Base-by-base conservation (phyloP, 352 stramenopile genomes). In the Pythium aphanidermatum region DNA sequence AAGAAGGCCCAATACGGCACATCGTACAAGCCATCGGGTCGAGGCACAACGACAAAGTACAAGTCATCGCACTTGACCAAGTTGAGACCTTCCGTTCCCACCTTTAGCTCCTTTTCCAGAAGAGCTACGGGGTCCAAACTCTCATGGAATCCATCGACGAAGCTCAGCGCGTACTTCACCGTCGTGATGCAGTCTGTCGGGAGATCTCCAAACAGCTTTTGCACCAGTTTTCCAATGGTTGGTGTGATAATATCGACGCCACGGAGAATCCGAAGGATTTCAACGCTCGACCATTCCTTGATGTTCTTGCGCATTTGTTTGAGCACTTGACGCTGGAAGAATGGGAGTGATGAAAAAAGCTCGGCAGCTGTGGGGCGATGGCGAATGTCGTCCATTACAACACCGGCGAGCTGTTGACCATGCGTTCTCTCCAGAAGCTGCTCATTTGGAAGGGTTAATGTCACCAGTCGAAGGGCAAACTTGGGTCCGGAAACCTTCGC, bases 1-100 rank as follows among this genome's bases (percentile, higher is more conserved):
- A 92, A 86, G 45, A 68, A 90, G 4, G 83, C 80, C 83, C 83
- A 95, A 52, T 79, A 95, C 12, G 71, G 74, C 20, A 93, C 85
- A 10, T 74, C 56, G 50, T 75, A 70, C 3, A 19, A 51, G 4
- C 11, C 20, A 2, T 53, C 37, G 2, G 36, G 31, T 2, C 24
- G 9, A 11, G 23, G 37, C 13, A 25, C 12, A 3, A 87, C 62
- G 4, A 95, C 76, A 42, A 91, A 95, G 34, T 84, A 92, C 25
- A 86, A 49, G 1, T 50, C 68, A 26, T 81, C 73, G 27, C 69
- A 86, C 8, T 73, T 37, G 30, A 83, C 54, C 19, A 94, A 58
- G 8, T 58, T 59, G 2, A 88, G 54, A 14, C 63, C 53, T 12
- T 71, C 55, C 6, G 41, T 56, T n/a, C 52, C 58, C 12, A 47